Conservation (phyloP, 2,329 filamentous ascomycete species). For the Eurotiales sp. region DNA sequence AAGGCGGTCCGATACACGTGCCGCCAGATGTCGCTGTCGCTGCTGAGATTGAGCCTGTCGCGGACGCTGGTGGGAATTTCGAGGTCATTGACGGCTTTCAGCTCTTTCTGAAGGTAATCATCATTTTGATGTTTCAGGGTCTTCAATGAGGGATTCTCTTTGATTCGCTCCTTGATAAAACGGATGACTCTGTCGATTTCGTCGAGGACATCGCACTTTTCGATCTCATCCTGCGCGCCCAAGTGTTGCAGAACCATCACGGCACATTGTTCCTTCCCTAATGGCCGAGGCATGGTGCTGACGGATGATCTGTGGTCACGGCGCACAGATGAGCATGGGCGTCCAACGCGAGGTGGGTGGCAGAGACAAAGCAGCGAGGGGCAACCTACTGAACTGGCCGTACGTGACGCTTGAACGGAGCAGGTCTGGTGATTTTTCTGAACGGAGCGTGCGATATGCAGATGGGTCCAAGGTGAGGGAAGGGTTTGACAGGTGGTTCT, state of each 20-base stretch:
- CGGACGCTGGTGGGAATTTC: background rate
- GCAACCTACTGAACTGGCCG: background rate
- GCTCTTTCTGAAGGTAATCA: background rate
- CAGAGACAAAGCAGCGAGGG: background rate
- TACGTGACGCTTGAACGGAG: background rate
- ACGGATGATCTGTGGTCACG: background rate
- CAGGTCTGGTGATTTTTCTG: background rate
- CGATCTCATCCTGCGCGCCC: background rate
- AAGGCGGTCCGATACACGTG: background rate
- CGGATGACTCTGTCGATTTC: background rate
- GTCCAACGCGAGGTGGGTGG: background rate
- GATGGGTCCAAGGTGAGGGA: background rate
- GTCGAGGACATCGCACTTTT: background rate
- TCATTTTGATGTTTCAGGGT: background rate
- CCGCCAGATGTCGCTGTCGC: background rate
- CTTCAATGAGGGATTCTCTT: background rate
- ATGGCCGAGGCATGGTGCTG: background rate
- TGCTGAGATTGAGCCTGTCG: background rate
- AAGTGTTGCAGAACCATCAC: background rate
- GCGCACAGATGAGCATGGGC: background rate
- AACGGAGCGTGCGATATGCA: background rate
- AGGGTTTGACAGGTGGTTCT: too few relatives aligned
- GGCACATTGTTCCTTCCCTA: background rate
- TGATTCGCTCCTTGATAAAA: background rate
- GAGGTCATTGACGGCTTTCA: background rate